Conservation (phyloP, 345 rosid species). For the Acer yangbiense region DNA sequence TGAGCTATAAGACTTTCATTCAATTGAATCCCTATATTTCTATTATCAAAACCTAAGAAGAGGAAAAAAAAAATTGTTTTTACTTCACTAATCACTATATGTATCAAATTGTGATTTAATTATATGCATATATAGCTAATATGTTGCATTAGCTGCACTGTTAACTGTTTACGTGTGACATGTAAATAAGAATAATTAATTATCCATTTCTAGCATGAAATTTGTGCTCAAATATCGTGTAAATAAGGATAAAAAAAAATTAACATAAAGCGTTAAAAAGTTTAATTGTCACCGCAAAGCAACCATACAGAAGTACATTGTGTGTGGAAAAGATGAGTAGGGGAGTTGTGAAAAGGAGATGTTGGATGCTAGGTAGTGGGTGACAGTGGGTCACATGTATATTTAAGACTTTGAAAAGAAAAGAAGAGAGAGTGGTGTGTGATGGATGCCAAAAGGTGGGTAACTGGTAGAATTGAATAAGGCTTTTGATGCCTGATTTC, state of each 20-base stretch:
- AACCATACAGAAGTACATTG: not conserved
- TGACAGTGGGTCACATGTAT: slow-evolving; percentile 37
- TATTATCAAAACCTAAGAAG: no score
- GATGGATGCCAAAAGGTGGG: slow-evolving; percentile 2
- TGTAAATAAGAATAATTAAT: no score
- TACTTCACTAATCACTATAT: not conserved
- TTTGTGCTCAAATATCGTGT: no score
- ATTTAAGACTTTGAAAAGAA: not conserved
- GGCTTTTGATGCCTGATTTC: slow-evolving; percentile 14
- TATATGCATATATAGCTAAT: not conserved
- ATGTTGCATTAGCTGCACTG: not conserved
- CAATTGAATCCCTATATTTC: not conserved
- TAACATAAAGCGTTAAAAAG: no score
- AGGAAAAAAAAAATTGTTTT: no score
- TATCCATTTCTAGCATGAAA: no score
- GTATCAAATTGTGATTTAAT: not conserved
- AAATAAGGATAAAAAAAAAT: no score
- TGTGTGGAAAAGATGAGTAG: not conserved
- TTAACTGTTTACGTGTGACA: no score
- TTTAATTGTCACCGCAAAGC: no score
- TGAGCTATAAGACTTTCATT: not conserved
- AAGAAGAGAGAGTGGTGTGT: not conserved
- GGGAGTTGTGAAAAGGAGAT: not conserved
- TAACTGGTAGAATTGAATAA: not conserved
- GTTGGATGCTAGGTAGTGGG: slow-evolving; percentile 32